phyloP scores from a whole-genome alignment of 768 basidiomycete genomes.

The Tremella fuciformis region DNA sequence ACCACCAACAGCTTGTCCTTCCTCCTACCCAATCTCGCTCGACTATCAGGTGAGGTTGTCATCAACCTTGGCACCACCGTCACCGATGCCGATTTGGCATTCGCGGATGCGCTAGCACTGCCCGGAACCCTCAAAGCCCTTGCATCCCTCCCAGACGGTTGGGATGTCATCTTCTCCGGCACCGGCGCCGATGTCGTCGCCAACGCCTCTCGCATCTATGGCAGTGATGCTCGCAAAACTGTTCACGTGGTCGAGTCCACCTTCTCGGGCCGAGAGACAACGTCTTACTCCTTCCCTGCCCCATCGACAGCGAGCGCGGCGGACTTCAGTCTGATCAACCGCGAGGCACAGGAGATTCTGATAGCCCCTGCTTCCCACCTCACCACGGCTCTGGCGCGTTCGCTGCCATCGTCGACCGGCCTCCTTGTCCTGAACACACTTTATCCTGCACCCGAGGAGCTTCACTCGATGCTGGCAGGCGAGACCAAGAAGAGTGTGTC shows the following conservation, averaged over 20 bases:
- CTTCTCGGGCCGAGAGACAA: slow-evolving; percentile 70
- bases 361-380: slow-evolving; percentile 38
- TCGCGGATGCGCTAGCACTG: slow-evolving; percentile 67
- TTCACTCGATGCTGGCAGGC: slow-evolving; percentile 30
- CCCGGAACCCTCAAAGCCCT: slow-evolving; percentile 35
- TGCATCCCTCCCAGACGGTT: slow-evolving; percentile 32
- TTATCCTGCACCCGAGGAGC: slow-evolving; percentile 30
- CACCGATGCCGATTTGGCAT: slow-evolving; percentile 62
- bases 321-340: slow-evolving; percentile 52
- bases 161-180: slow-evolving; percentile 66
- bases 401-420: slow-evolving; percentile 15
- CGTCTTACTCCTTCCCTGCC: slow-evolving; percentile 58
- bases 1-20: slow-evolving; percentile 76
- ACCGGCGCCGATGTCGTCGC: slow-evolving; percentile 79
- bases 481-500: slow-evolving; percentile 27
- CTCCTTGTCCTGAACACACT: slow-evolving; percentile 34
- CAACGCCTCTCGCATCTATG: slow-evolving; percentile 73
- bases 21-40: slow-evolving; percentile 75
- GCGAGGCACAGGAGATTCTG: slow-evolving; percentile 29
- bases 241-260: slow-evolving; percentile 90
- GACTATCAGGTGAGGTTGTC: slow-evolving; percentile 69
- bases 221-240: slow-evolving; percentile 58
- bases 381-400: slow-evolving; percentile 14
- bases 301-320: slow-evolving; percentile 52
- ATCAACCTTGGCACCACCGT: slow-evolving; percentile 76